Evolutionary conservation across 2,329 filamentous ascomycete species (phyloP), one percentile per base, ranked within the genome.

Genomic region (Monosporascus sp.): DNA sequence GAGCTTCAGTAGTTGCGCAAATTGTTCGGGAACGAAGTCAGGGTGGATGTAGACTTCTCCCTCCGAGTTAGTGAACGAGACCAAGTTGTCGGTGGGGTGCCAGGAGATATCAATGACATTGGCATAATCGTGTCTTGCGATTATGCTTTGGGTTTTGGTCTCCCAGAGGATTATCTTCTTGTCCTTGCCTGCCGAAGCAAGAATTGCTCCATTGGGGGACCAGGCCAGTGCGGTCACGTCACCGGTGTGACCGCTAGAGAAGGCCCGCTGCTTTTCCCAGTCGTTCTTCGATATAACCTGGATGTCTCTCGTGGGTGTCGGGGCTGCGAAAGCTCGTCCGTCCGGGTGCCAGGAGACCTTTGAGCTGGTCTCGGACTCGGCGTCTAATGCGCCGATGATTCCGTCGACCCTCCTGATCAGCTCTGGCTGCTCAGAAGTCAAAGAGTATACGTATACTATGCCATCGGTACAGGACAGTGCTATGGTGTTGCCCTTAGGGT

Each of bases 31-130:
- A 3, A 89, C 72, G 60, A 87, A 85, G 51, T 89, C 82, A 11
- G 86, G 85, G 66, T 92, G 88, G 52, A 97, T 97, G 68, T 90
- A 97, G 14, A 97, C 83, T 69, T 97, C 91, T 57, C 95, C 94
- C 54, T 96, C 89, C 1, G 87, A 89, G 38, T 90, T 97, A 1
- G 93, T 95, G 65, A 97, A 97, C 0, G 92, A 95, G 1, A 94
- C 73, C 3, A 93, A 82, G 62, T 99, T 99, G 58, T 91, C 86
- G 1, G 81, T 87, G 6, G 92, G 92, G 65, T 99, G 94, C 93
- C 94, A 99, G 31, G 84, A 81, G 54, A 99, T 77, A 57, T 92
- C 89, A 60, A 94, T 83, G 52, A 97, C 88, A 58, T 92, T 92
- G 50, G 86, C 77, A 66, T 93, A 92, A 53, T 93, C 88, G 62